These are phyloP conservation scores for Fusarium sarcochroum DNA, from an alignment of 2,329 filamentous ascomycete genomes.

Conservation along the genomic window DNA sequence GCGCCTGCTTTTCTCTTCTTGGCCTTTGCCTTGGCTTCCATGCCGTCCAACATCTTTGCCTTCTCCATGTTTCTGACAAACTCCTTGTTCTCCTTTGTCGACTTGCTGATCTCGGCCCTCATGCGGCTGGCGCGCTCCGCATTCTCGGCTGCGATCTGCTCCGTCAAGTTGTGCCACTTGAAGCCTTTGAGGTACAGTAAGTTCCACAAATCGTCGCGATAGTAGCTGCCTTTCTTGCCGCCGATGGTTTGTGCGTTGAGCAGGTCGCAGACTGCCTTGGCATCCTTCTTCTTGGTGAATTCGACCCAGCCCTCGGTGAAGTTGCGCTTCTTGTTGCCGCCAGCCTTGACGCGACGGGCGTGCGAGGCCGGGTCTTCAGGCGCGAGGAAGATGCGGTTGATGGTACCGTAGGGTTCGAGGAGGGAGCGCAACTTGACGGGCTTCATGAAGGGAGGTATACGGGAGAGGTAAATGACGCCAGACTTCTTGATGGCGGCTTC, in stretches of 20 bases:
- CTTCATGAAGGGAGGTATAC: conserved; percentile 91
- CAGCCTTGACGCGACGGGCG: conserved; percentile 75
- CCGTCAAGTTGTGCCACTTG: conserved; percentile 83
- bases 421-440: conserved; percentile 82
- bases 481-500: conserved; percentile 78
- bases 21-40: conserved; percentile 70
- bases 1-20: conserved; percentile 56
- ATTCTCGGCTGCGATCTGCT: conserved; percentile 86
- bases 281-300: conserved; percentile 81
- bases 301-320: conserved; percentile 91
- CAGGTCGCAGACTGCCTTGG: conserved; percentile 81
- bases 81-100: conserved; percentile 83
- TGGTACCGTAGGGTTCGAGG: conserved; percentile 79
- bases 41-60: conserved; percentile 83
- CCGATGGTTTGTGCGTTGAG: conserved; percentile 85
- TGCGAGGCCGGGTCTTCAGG: conserved; percentile 80
- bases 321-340: conserved; percentile 87
- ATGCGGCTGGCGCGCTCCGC: conserved; percentile 82
- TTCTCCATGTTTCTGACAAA: conserved; percentile 85
- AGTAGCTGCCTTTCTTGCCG: conserved; percentile 86
- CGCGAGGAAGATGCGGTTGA: conserved; percentile 84
- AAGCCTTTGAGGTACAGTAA: conserved; percentile 85
- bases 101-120: conserved; percentile 82
- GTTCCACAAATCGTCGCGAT: conserved; percentile 90
- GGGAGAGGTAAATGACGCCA: conserved; percentile 86